phyloP scores from a whole-genome alignment of 306 rosid genomes.

The Cyclanthera cordifolia region DNA sequence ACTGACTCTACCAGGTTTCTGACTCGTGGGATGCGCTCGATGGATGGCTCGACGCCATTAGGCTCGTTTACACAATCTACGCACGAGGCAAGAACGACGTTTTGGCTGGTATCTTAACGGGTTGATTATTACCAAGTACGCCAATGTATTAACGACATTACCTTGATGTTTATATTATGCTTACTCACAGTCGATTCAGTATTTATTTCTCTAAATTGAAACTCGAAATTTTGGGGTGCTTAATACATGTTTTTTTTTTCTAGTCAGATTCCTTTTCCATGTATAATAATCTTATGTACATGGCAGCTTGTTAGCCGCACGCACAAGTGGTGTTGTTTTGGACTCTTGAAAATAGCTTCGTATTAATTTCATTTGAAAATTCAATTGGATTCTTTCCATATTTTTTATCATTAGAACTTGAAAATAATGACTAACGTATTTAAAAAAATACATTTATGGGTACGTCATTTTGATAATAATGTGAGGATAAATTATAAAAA shows the following conservation, averaged over 20 bases:
- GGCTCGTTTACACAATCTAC: conserved; percentile 81
- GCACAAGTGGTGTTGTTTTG: neutral
- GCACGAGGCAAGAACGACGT: conserved; percentile 87
- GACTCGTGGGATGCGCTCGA: conserved; percentile 94
- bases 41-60: conserved; percentile 96
- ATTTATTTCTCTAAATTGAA: conserved; percentile 4
- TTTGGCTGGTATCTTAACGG: conserved; percentile 73
- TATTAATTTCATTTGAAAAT: neutral
- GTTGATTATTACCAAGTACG: conserved; percentile 27
- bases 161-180: conserved; percentile 7
- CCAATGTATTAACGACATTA: neutral
- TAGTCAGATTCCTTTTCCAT: neutral
- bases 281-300: neutral
- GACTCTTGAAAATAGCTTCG: neutral
- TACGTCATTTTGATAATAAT: no score
- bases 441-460: neutral
- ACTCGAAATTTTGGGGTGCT: neutral
- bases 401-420: neutral
- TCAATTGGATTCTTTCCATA: neutral
- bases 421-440: neutral
- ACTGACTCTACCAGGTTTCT: conserved; percentile 51
- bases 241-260: neutral
- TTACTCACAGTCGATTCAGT: neutral
- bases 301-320: neutral
- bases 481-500: no score